Conservation (phyloP, 495 filamentous ascomycete species). For the Rusavskia elegans region DNA sequence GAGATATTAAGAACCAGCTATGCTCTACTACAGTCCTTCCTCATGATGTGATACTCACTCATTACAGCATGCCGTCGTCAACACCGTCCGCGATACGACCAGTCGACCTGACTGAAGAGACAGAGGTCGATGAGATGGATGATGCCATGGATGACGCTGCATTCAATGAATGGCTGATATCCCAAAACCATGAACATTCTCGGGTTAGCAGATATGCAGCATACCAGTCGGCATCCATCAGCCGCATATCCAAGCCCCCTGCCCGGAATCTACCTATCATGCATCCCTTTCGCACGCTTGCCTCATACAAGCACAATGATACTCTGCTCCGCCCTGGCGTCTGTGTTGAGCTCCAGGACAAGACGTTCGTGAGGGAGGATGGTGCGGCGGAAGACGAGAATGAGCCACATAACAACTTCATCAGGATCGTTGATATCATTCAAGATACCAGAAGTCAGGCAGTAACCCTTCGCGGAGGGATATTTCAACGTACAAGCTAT, state of each 20-base stretch:
- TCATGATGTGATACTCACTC: no score
- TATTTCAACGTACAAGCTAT: conserved; percentile 20
- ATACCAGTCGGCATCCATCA: background rate
- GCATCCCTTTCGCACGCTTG: conserved; percentile 3
- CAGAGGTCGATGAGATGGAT: background rate
- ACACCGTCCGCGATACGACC: no score
- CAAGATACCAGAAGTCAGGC: conserved; percentile 11
- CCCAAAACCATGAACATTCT: background rate
- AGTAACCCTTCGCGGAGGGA: conserved; percentile 24
- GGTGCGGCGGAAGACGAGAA: background rate
- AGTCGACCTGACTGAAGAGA: background rate
- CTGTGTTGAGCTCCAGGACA: conserved; percentile 21
- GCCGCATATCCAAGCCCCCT: background rate
- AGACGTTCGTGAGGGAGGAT: background rate
- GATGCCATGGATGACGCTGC: background rate
- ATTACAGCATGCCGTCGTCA: no score
- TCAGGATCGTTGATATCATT: conserved; percentile 25
- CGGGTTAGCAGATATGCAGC: background rate
- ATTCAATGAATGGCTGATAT: background rate
- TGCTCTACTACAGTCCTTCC: no score
- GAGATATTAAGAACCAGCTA: no score
- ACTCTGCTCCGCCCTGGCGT: conserved; percentile 13
- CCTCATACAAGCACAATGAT: conserved; percentile 9
- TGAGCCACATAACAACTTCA: conserved; percentile 16
- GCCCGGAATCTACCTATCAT: conserved; percentile 1